Evolutionary conservation across 495 filamentous ascomycete genomes (phyloP).

Genomic region (Aspergillus haitiensis): DNA sequence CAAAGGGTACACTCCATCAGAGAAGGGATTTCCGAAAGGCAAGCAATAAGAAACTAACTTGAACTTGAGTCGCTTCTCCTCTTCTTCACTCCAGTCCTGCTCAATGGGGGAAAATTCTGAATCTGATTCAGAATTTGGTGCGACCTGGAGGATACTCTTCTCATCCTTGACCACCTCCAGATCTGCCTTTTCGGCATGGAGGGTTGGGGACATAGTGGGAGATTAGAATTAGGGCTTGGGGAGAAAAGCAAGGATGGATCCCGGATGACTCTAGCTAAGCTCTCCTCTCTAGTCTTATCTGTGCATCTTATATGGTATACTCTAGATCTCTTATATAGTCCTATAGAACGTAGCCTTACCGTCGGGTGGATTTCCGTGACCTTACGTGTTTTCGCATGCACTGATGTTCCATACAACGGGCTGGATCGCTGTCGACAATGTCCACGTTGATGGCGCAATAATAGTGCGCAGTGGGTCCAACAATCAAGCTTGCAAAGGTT

Average conservation of each 20-base stretch:
- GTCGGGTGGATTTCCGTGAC: not conserved
- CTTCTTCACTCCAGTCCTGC: slow-evolving; percentile 38
- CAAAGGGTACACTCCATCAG: too few relatives aligned
- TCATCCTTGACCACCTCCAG: slow-evolving; percentile 6
- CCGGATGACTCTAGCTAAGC: too few relatives aligned
- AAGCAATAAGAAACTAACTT: slow-evolving; percentile 28
- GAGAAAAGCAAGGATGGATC: not conserved
- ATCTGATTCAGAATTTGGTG: slow-evolving; percentile 3
- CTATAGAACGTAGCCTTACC: not conserved
- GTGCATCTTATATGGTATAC: too few relatives aligned
- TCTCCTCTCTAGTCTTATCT: too few relatives aligned
- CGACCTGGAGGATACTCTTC: slow-evolving; percentile 10
- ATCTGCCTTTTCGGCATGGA: not conserved
- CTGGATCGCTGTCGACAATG: slow-evolving; percentile 12
- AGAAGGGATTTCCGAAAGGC: not conserved
- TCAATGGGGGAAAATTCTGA: slow-evolving; percentile 19
- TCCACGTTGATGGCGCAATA: slow-evolving; percentile 16
- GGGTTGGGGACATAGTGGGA: not conserved
- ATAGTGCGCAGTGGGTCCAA: not conserved
- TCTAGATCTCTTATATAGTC: not conserved
- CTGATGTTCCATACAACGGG: slow-evolving; percentile 1
- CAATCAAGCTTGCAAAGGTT: too few relatives aligned
- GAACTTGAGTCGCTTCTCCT: slow-evolving; percentile 27
- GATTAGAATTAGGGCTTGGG: too few relatives aligned
- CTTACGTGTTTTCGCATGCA: slow-evolving; percentile 5